A percentile compares a stretch with the other conserved stretches of the same genome.
Conservation (phyloP, 257 asterid species). For the Scutellaria galericulata region DNA sequence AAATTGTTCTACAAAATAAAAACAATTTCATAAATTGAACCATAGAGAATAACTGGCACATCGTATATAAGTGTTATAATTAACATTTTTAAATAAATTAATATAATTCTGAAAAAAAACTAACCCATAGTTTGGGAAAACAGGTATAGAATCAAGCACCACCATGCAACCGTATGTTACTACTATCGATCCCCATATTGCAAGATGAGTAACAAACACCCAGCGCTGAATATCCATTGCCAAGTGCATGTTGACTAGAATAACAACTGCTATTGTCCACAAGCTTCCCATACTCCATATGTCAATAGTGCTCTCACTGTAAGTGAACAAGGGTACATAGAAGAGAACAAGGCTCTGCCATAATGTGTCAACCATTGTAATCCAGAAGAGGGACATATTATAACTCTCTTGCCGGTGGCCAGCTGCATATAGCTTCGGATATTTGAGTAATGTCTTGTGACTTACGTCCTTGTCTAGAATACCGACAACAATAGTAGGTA, state of each 20-base stretch:
- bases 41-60: slow-evolving; percentile 4
- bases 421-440: slow-evolving; percentile 93
- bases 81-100: slow-evolving; percentile 19
- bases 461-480: slow-evolving; percentile 93
- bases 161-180: slow-evolving; percentile 60
- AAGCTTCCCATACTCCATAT: slow-evolving; percentile 99
- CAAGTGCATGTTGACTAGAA: slow-evolving; percentile 86
- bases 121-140: slow-evolving; percentile 84
- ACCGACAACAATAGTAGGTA: slow-evolving; percentile 94
- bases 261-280: slow-evolving; percentile 94
- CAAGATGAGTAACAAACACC: slow-evolving; percentile 77
- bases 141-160: slow-evolving; percentile 81
- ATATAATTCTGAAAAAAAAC: slow-evolving; percentile 41
- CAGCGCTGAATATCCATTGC: slow-evolving; percentile 96
- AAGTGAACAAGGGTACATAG: slow-evolving; percentile 73
- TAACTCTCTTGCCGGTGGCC: slow-evolving; percentile 96
- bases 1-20: slow-evolving; percentile 78
- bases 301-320: slow-evolving; percentile 80
- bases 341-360: slow-evolving; percentile 99
- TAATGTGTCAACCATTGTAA: slow-evolving; percentile 88
- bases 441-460: slow-evolving; percentile 75
- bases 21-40: slow-evolving; percentile 28
- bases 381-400: slow-evolving; percentile 88
- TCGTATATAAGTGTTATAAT: slow-evolving; percentile 8
- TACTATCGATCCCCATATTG: slow-evolving; percentile 90